Base-by-base conservation (phyloP, 2,329 filamentous ascomycete genomes). In the Microcyclospora tardicrescens region DNA sequence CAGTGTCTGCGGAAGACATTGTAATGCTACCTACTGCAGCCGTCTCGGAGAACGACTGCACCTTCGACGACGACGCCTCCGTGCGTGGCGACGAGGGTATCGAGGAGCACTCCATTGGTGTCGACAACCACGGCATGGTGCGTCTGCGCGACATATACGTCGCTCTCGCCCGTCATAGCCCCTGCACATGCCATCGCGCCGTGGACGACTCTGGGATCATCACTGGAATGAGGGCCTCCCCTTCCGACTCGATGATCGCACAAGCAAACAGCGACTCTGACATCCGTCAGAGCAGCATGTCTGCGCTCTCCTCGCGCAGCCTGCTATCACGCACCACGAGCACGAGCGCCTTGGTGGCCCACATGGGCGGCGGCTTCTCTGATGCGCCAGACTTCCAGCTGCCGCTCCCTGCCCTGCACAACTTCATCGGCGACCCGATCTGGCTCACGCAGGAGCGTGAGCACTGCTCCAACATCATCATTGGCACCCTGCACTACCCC, bases 241-340 rank as follows among this genome's bases (percentile, higher is more conserved):
- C n/a, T 29, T 36, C 35, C 37, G 37, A 16, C 30, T 38, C 37
- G 12, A 33, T 38, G 37, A 2, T 38, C 10, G 37, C 34, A 3
- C 16, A 34, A 14, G 16, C 6, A 3, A n/a, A 19, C 31, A 28
- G 19, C 37, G 16, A 27, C 15, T 10, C 13, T 28, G 15, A 38
- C 16, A 16, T 10, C 16, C 33, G n/a, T 12, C 27, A 27, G 30
- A 33, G 37, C 37, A 32, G 15, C 15, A 12, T 14, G 6, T 38
- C 19, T 8, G 5, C 19, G 19, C 19, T 24, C 19, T 24, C 19
- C 19, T 24, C 19, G 8, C 19, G 19, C 15, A 16, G 19, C 24
- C 10, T 8, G 12, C 14, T 16, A 12, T 9, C 15, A 13, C 19
- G 30, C 11, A 28, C 10, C 16, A 34, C 31, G 30, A 38, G 30